Conservation (phyloP, 1,284 basidiomycete genomes). For the Irpex sp. region DNA sequence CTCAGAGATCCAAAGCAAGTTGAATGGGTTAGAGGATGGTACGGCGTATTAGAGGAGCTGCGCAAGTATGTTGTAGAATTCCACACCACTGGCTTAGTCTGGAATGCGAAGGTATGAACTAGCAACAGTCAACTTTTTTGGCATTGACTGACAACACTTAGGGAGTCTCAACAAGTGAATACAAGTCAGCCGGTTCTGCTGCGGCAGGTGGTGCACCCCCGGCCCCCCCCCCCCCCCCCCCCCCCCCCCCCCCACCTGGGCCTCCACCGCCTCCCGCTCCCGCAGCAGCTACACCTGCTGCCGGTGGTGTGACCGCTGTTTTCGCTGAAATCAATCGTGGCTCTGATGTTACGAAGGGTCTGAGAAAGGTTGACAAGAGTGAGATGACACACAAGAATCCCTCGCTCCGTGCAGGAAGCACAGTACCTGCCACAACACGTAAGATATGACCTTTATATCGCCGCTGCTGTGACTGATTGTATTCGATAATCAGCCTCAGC, state of each 20-base stretch:
- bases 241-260: conserved; percentile 32
- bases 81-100: conserved; percentile 85
- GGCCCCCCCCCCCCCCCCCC: conserved; percentile 45
- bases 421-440: conserved; percentile 47
- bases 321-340: conserved; percentile 93
- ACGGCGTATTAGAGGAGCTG: conserved; percentile 73
- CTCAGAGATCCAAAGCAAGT: conserved; percentile 82
- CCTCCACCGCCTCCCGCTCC: too few relatives aligned
- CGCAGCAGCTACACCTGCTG: conserved; percentile 30
- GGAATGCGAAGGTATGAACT: conserved; percentile 78
- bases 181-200: conserved; percentile 37
- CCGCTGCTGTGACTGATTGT: not conserved
- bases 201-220: conserved; percentile 21
- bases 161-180: conserved; percentile 64
- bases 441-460: not conserved
- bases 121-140: not conserved
- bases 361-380: conserved; percentile 93
- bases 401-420: conserved; percentile 62
- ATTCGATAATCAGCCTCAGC: conserved; percentile 7
- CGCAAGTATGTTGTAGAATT: conserved; percentile 84
- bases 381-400: conserved; percentile 99
- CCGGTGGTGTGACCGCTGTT: conserved; percentile 78
- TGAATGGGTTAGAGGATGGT: conserved; percentile 84
- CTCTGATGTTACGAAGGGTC: conserved; percentile 82
- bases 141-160: conserved; percentile 24